phyloP scores from a whole-genome alignment of 1,284 basidiomycete genomes.

The Leccinum pseudoinsigne region DNA sequence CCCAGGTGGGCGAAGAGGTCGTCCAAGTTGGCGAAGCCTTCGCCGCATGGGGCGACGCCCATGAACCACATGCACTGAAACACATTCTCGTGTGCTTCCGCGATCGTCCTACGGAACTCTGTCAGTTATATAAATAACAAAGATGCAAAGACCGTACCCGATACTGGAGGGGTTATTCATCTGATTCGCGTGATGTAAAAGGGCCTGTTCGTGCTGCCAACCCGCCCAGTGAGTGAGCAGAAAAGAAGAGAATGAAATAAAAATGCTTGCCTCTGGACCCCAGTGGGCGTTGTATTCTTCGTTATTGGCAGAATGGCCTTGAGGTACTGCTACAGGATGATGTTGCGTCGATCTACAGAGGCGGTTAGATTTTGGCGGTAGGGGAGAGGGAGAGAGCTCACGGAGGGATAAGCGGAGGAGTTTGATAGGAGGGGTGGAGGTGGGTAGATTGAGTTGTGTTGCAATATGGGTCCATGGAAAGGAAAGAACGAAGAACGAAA shows the following conservation, averaged over 20 bases:
- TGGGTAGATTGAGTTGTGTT: fast-evolving
- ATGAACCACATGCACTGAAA: neutral
- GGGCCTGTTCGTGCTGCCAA: slow-evolving; percentile 7
- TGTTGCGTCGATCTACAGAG: neutral
- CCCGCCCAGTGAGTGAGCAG: neutral
- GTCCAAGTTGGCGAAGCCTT: neutral
- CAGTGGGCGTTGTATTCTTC: slow-evolving; percentile 5
- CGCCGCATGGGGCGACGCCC: neutral
- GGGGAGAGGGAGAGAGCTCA: neutral
- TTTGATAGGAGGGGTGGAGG: neutral
- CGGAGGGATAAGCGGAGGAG: neutral
- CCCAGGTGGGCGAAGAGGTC: neutral
- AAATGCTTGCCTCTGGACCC: slow-evolving; percentile 7
- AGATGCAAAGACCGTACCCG: slow-evolving; percentile 1
- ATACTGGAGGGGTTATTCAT: neutral
- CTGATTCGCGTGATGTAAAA: neutral
- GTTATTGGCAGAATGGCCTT: fast-evolving
- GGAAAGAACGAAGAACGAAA: neutral
- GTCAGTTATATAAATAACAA: neutral
- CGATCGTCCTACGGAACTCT: neutral
- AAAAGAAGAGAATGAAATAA: neutral
- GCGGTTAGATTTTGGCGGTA: neutral
- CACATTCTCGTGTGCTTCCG: neutral
- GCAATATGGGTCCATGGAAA: neutral
- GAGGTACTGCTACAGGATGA: neutral